Base-by-base conservation (phyloP, 805 yeast genomes). In the Lachancea cidri region DNA sequence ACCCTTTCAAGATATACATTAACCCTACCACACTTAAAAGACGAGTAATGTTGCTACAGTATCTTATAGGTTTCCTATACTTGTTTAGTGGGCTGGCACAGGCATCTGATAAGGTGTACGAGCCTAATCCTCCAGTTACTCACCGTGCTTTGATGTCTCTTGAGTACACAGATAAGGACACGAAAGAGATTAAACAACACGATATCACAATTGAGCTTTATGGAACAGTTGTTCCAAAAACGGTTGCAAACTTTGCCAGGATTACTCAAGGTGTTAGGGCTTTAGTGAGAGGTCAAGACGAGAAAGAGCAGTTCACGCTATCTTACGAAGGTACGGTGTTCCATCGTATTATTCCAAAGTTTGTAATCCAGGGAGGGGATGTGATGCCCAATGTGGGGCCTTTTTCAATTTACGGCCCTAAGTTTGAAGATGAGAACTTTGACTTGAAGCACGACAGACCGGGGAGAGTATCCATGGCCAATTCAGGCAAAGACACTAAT, bases 281-380 rank as follows among this genome's bases (percentile, higher is more conserved):
- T 17, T 44, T 49, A 29, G 37, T 55, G 17, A 47, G 44, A 22
- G 55, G 56, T 20, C 62, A 68, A 29, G 52, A 49, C 29, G 44
- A 45, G 15, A 32, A 42, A n/a, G 50, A 56, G 17, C 47, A 52
- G 3, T 39, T 51, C 22, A 54, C 48, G 4, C 41, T 59, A 14
- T 67, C 75, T 3, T 86, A 82, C 68, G 67, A 71, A 52, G 73
- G 72, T 46, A 74, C 86, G 4, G 63, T 70, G 15, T 83, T 87
- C 74, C 93, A 84, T 65, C 74, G 89, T 46, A 78, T 87, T 38
- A 81, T 84, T 47, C 71, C 77, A 33, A 72, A 73, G 42, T 85
- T 84, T 60, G 79, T 86, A 83, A 74, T 88, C 52, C 95, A 86
- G 67, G 95, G 95, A 43, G 96, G 96, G 47, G 91, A 86, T 63